Evolutionary conservation across 192 early-diverging fungal species (phyloP).

Genomic region (Phycomyces blakesleeanus): DNA sequence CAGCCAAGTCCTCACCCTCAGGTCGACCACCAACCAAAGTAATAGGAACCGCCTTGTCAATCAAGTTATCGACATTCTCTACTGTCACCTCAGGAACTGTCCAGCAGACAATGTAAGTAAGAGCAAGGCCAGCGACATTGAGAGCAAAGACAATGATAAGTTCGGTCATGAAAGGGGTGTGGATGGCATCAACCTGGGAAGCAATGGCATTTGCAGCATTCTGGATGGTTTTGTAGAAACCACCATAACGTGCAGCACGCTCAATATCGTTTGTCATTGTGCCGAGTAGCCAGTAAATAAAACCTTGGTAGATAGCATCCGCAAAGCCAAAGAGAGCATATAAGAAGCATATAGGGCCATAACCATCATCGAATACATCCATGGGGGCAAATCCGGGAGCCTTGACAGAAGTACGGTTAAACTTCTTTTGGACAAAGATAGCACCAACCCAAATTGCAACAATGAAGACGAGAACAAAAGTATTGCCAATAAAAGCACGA

Average conservation of each 20-base stretch:
- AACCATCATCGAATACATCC: slow-evolving; percentile 34
- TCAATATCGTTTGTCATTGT: slow-evolving; percentile 79
- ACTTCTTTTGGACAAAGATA: slow-evolving; percentile 56
- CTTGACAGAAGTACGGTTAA: slow-evolving; percentile 29
- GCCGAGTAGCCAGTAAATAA: slow-evolving; percentile 84
- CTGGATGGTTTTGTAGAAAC: slow-evolving; percentile 92
- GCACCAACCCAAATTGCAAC: slow-evolving; percentile 65
- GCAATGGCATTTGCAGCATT: slow-evolving; percentile 70
- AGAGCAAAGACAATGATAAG: slow-evolving; percentile 29
- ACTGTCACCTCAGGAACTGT: slow-evolving; percentile 35
- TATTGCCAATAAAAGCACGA: slow-evolving; percentile 62
- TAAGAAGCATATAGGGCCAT: slow-evolving; percentile 58
- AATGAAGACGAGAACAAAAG: slow-evolving; percentile 43
- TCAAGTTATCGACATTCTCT: slow-evolving; percentile 31
- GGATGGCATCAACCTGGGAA: slow-evolving; percentile 63
- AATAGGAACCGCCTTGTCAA: slow-evolving; percentile 23
- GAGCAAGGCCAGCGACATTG: slow-evolving; percentile 26
- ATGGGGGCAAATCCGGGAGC: slow-evolving; percentile 15
- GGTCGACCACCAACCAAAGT: slow-evolving; percentile 36
- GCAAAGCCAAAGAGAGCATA: slow-evolving; percentile 74
- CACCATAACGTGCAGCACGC: slow-evolving; percentile 67
- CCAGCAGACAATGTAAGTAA: slow-evolving; percentile 21
- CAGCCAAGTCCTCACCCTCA: slow-evolving; percentile 5
- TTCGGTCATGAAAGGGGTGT: slow-evolving; percentile 44
- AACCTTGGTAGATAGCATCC: slow-evolving; percentile 83